These are phyloP conservation scores for Daedalea quercina DNA, from an alignment of 768 basidiomycete genomes.

Conservation along the genomic window DNA sequence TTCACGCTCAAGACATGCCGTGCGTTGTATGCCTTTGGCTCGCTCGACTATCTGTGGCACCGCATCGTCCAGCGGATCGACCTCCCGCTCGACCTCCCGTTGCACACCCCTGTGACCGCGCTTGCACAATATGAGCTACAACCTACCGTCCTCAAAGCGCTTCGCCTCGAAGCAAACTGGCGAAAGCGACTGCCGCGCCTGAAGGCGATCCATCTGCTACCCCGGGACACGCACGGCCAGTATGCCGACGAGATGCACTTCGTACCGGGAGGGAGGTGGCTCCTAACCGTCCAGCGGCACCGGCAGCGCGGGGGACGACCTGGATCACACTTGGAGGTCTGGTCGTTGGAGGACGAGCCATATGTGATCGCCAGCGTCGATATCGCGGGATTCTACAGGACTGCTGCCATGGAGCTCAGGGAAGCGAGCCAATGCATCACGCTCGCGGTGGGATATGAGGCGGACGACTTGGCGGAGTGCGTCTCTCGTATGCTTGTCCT, in stretches of 20 bases:
- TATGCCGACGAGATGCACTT: conserved; percentile 41
- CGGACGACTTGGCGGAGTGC: conserved; percentile 18
- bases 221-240: conserved; percentile 24
- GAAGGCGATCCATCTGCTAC: conserved; percentile 30
- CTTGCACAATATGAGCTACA: conserved; percentile 37
- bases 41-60: conserved; percentile 52
- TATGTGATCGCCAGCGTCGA: conserved; percentile 21
- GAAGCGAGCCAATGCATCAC: conserved; percentile 11
- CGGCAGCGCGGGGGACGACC: conserved; percentile 22
- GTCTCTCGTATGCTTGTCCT: conserved; percentile 4
- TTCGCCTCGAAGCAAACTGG: conserved; percentile 50
- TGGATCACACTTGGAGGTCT: conserved; percentile 35
- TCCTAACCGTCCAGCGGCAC: conserved; percentile 36
- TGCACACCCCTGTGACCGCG: conserved; percentile 22
- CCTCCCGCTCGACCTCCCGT: conserved; percentile 36
- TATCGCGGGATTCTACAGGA: conserved; percentile 19
- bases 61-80: conserved; percentile 26
- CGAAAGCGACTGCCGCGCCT: conserved; percentile 25
- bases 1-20: conserved; percentile 44
- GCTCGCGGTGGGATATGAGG: conserved; percentile 16
- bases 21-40: conserved; percentile 45
- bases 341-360: conserved; percentile 30
- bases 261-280: conserved; percentile 41
- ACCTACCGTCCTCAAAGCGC: conserved; percentile 32
- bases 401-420: conserved; percentile 11